Base-by-base conservation (phyloP, 1,284 basidiomycete species). In the Sanghuangporus weigelae region DNA sequence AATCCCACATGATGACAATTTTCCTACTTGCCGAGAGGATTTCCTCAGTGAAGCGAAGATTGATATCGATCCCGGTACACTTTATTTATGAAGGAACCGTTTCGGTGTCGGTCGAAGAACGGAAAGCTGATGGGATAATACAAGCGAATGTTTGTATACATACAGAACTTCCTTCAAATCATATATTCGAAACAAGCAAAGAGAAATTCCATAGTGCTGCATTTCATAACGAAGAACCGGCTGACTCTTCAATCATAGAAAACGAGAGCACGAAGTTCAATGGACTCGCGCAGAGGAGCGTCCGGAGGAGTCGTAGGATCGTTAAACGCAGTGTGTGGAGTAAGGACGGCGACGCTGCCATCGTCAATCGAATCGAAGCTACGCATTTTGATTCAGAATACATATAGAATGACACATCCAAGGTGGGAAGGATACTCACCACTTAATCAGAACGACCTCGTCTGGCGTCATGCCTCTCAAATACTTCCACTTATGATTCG, bases 401-500 rank as follows among this genome's bases (percentile, higher is more conserved):
- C 5, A 14, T 23, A 31, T 23, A 16, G 14, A 16, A 16, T n/a
- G 8, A n/a, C 53, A 35, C 8, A 35, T 14, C 1, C 36, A n/a
- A 19, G 11, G 6, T n/a, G 11, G 38, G n/a, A 46, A 4, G 14
- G 23, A 8, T 49, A 31, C 84, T 59, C 65, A 89, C 84, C 86
- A 89, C 74, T 89, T 89, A 70, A 90, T 84, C 38, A 89, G 70
- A 39, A 86, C 81, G 49, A 82, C 70, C 71, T 90, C 86, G 35
- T 88, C 83, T 0, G 86, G 83, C 11, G 74, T 78, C 80, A 89
- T 81, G 0, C 84, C 86, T 49, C 76, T 73, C 58, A 87, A 65
- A 71, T 89, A 90, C 71, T 84, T 86, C 86, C 86, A 90, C 68
- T 74, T 75, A 65, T 89, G 85, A 38, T 76, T 73, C 2, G 79